A percentile compares a stretch with the other conserved stretches of the same genome.
These are phyloP conservation scores for Ceratocystis ficicola DNA, from an alignment of 2,329 filamentous ascomycete genomes.

Conservation along the genomic window DNA sequence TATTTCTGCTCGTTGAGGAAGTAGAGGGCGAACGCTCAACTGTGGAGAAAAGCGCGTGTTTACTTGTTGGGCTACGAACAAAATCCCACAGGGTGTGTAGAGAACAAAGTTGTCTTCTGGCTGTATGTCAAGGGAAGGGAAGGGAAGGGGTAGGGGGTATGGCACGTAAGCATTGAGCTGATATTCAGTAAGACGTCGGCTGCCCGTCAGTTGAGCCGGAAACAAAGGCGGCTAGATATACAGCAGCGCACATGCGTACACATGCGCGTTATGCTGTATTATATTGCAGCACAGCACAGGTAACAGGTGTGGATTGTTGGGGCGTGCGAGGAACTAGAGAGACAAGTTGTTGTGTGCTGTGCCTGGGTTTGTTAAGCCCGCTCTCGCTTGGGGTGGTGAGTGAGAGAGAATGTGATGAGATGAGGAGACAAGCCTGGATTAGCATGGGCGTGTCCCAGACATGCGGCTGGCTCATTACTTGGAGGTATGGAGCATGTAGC, in stretches of 20 bases:
- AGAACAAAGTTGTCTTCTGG: not conserved
- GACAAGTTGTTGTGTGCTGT: no score
- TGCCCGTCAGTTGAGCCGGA: not conserved
- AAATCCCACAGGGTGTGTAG: not conserved
- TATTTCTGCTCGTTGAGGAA: not conserved
- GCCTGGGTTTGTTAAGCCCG: not conserved
- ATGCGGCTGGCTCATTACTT: not conserved
- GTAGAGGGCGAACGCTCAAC: not conserved
- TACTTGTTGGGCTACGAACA: not conserved
- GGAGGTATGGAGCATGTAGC: not conserved
- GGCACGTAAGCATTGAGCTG: not conserved
- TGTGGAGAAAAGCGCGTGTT: not conserved
- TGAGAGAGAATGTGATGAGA: not conserved
- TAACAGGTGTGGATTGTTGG: not conserved
- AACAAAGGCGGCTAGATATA: not conserved
- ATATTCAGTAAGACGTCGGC: not conserved
- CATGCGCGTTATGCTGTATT: not conserved
- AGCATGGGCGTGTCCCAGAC: conserved; percentile 4
- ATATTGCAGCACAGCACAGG: not conserved
- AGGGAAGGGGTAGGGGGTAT: not conserved
- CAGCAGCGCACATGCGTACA: not conserved
- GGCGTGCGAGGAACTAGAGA: not conserved
- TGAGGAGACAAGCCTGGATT: not conserved
- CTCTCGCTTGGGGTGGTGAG: not conserved
- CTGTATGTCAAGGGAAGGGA: not conserved